Evolutionary conservation across 768 basidiomycete genomes (phyloP), one percentile per base, ranked within the genome.

Genomic region (Rhizopogon rudus): DNA sequence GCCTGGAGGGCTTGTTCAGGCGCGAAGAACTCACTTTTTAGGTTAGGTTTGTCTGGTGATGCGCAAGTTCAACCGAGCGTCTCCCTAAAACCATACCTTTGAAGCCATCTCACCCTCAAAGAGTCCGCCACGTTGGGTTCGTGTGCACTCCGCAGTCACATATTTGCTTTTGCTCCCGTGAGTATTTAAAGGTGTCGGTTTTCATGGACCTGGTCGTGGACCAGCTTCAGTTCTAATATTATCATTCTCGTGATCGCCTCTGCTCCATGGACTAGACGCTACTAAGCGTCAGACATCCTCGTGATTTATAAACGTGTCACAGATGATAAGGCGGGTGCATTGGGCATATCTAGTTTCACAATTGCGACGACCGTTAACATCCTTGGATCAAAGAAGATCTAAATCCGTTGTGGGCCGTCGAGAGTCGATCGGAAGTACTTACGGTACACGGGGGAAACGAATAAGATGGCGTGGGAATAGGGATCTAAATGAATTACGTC

Each of bases 1-100:
- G 63, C n/a, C 64, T 71, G 54, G 63, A 56, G 51, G 61, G 63
- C 6, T 60, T 71, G 29, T 44, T 54, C 8, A 44, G 39, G 9
- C 63, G 68, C 12, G 52, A 52, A 20, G 57, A 56, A 6, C 43
- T 64, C 45, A 6, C 5, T 20, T 49, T 49, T 49, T 49, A 49
- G 35, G 48, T 49, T 49, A 37, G 35, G 48, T 49, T 49, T 35
- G 48, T 35, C 17, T 33, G 31, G 17, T 49, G 8, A 49, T 37
- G 31, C 17, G 14, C 20, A 37, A 37, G 22, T 14, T 8, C 20
- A 49, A 35, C 33, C 13, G 17, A 20, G n/a, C n/a, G 35, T 37
- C 40, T 40, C 16, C n/a, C 10, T 8, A 12, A 35, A 35, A 35
- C 48, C 48, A 20, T 20, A 48, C 20, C 13, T 25, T 46, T 33